Base-by-base conservation (phyloP, 2,329 filamentous ascomycete species). In the Calonectria fujianensis region DNA sequence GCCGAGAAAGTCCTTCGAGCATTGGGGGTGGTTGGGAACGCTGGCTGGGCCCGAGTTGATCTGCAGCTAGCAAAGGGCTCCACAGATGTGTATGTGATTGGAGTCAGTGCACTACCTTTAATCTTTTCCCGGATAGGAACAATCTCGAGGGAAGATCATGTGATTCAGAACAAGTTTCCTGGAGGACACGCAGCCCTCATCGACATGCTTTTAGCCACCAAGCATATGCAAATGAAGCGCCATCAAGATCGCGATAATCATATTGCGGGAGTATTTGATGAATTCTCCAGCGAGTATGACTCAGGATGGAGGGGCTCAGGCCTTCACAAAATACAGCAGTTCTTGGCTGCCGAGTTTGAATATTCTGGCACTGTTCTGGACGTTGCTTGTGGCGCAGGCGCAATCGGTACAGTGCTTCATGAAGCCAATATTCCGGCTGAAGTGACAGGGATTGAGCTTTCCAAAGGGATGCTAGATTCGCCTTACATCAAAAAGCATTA, bases 161-260 rank as follows among this genome's bases (percentile, higher is more conserved):
- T 41, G n/a, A 41, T 63, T n/a, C 39, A 9, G 11, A n/a, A 63
- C 8, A 31, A 11, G 14, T 18, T 41, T 24, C 57, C 57, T 13
- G 37, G 57, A 8, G 37, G 57, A 6, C 57, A 63, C 24, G 14
- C 35, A 6, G 57, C 57, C 14, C 35, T 63, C 5, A 41, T 63
- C 2, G 57, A 63, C 16, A 41, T 63, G 24, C 35, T 41, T 20
- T 24, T 63, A 1, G 57, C 57, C 14, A 63, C 57, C n/a, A 63
- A 63, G 32, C 57, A 63, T 18, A 63, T 63, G 57, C 57, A 63
- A n/a, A 4, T 63, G 24, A 63, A 63, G 10, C 37, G 24, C 3
- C 37, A 63, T 8, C 13, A 63, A 24, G 57, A 63, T 9, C 57
- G 24, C 24, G 13, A 41, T 31, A 27, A 63, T 31, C 57, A 63